Base-by-base conservation (phyloP, 2,329 filamentous ascomycete genomes). In the Hypomyces rosellus region DNA sequence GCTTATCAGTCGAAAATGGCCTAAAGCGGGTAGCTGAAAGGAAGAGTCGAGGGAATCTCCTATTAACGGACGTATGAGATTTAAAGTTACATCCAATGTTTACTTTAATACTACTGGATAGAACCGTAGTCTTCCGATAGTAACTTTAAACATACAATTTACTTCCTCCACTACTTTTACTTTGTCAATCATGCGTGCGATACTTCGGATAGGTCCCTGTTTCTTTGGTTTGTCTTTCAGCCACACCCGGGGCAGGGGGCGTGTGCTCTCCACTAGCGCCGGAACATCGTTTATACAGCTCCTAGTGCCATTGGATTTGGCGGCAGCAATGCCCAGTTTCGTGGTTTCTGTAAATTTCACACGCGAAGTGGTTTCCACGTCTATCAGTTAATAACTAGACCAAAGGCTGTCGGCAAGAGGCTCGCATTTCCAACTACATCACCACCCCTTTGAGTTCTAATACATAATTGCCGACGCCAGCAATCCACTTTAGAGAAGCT, bases 301-400 rank as follows among this genome's bases (percentile, higher is more conserved):
- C 63, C 67, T 73, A 73, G 70, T 70, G 69, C 54, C 51, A 55
- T 61, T 68, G 64, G 68, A 64, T 65, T 73, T 71, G 69, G 69
- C 58, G 64, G 61, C 66, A 44, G 57, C 56, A 63, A 52, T 56
- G 65, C 70, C 71, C 70, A 66, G 69, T 62, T 63, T 66, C 62
- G 57, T 59, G 53, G 58, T 59, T 63, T 61, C 63, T 58, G 58
- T 63, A 66, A 68, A 67, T 71, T 72, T 71, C 68, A 64, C 38
- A 65, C 65, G 66, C 63, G 61, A 63, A 52, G 55, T 34, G 37
- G 51, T 46, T 16, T 40, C 37, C 51, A 25, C 48, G 43, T 15
- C 39, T 18, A 36, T 39, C 42, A 20, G 20, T 13, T 13, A 42
- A 34, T 30, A 30, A 30, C 39, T 45, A 53, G 43, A 45, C 43